Percentiles rank a stretch among this genome's conserved stretches.
Evolutionary conservation across 345 rosid genomes (phyloP).

Genomic region (Eucalyptus polyanthemos): DNA sequence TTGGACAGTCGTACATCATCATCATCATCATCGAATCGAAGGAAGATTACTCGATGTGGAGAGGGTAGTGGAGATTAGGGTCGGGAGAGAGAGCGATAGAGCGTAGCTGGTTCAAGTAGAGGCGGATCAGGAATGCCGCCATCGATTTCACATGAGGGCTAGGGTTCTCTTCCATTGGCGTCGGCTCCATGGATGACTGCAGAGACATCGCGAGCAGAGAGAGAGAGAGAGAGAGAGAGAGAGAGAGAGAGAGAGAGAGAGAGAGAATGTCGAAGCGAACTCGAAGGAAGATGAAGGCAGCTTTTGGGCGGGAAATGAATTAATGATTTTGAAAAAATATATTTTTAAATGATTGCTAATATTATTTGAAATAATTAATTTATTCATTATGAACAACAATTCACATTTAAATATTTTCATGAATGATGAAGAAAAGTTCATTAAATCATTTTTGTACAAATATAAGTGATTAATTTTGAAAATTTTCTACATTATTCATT

Average conservation of each 20-base stretch:
- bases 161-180: not conserved
- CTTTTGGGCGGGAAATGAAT: not conserved
- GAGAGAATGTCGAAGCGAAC: not conserved
- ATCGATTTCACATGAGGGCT: slow-evolving; percentile 14
- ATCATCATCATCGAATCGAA: no score
- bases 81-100: slow-evolving; percentile 50
- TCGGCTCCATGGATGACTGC: not conserved
- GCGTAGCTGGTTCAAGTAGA: slow-evolving; percentile 49
- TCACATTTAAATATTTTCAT: not conserved
- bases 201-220: not conserved
- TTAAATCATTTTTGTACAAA: no score
- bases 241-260: not conserved
- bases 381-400: no score
- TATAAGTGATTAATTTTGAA: no score
- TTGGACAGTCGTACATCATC: no score
- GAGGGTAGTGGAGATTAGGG: slow-evolving; percentile 73
- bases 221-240: not conserved
- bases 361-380: not conserved
- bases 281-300: not conserved
- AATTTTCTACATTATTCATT: no score
- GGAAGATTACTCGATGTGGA: slow-evolving; percentile 37
- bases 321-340: no score
- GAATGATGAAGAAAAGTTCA: rapidly evolving
- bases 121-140: slow-evolving; percentile 43
- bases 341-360: no score